A percentile compares a stretch with the other conserved stretches of the same genome.
Evolutionary conservation across 2,329 filamentous ascomycete genomes (phyloP).

Genomic region (Gaeumannomyces sp.): DNA sequence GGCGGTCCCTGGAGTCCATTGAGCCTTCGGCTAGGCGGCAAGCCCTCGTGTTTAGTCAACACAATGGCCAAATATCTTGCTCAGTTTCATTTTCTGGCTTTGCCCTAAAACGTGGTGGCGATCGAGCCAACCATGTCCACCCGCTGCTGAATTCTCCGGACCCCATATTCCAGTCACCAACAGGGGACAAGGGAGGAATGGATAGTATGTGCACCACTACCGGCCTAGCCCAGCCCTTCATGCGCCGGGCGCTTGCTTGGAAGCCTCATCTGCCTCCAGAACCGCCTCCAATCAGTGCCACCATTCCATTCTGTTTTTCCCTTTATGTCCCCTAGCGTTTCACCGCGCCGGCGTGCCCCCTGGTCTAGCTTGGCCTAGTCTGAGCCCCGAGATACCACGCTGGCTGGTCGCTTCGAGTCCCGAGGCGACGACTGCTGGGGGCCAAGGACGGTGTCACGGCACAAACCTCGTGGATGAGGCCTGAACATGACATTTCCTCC

Average conservation of each 20-base stretch:
- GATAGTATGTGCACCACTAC: neutral
- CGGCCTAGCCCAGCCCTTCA: neutral
- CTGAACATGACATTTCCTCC: neutral
- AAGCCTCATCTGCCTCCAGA: neutral
- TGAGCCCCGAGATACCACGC: neutral
- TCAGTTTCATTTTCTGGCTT: neutral
- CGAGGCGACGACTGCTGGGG: no score
- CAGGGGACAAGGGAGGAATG: neutral
- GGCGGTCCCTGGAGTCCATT: no score
- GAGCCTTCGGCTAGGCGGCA: no score
- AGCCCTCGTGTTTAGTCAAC: neutral
- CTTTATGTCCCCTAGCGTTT: neutral
- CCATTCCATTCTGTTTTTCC: neutral
- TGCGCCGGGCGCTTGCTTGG: no score
- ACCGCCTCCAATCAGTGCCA: neutral
- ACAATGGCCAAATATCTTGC: no score
- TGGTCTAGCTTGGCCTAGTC: neutral
- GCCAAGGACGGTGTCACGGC: no score
- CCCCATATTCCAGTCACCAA: neutral
- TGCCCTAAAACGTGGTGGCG: neutral
- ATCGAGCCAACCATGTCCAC: neutral
- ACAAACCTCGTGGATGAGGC: no score
- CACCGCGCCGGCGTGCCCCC: no score
- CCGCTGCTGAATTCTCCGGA: neutral
- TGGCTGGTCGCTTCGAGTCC: neutral